Evolutionary conservation across 2,329 filamentous ascomycete species (phyloP), one percentile per base, ranked within the genome.

Genomic region (Cadophora gregata): DNA sequence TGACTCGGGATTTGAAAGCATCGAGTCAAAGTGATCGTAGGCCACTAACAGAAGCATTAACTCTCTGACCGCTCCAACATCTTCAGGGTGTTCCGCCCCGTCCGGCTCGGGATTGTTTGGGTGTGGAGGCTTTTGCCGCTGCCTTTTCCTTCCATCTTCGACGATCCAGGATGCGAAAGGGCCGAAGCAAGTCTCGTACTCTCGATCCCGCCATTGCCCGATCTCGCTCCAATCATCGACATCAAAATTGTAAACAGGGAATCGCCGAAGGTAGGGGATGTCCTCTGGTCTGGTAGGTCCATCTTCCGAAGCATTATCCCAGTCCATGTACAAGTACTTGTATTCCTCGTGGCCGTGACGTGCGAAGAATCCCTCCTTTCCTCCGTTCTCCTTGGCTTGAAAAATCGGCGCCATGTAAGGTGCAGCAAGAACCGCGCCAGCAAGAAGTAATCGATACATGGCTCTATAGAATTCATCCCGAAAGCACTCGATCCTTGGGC

Each of bases 161-260:
- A 70, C 58, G n/a, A 70, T 65, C 69, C 69, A 70, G 33, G 67
- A 69, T 59, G 64, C 66, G 21, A 69, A 69, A 16, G 62, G 59
- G 31, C 69, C 64, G 50, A 70, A 69, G 27, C 36, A 58, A 19
- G 62, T 63, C 51, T 69, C 69, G 56, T 69, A 69, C 53, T 67
- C 62, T 62, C 45, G 51, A 31, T 69, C 62, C 61, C 58, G 65
- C 67, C 67, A 69, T 50, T 55, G 33, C 53, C 69, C 67, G 50
- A 66, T 62, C 25, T 69, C 59, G 50, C 67, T 66, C 42, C 53
- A 62, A 47, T 70, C 69, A 31, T 56, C 14, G 51, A 70, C 56
- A 55, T 69, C 67, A 63, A 53, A 70, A 45, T 70, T 69, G 60
- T 67, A 69, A 1, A 67, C 69, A 31, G 64, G 67, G 53, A 56